Evolutionary conservation across 352 stramenopile genomes (phyloP).

Genomic region (Phytophthora agathidicida): DNA sequence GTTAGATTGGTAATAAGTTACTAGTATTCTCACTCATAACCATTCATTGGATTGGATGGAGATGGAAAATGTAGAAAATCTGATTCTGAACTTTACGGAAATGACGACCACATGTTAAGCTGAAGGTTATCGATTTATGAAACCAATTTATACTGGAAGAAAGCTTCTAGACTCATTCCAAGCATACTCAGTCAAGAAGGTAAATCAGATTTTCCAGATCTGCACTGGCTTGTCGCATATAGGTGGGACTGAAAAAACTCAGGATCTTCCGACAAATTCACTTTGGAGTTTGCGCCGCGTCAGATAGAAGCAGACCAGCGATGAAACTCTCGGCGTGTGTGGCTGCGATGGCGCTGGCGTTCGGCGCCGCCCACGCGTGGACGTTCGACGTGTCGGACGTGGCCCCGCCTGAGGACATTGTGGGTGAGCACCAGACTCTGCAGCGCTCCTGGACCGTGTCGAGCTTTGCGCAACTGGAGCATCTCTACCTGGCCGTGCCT

Average conservation of each 20-base stretch:
- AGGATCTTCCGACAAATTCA: constrained; percentile 15
- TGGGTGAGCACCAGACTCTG: constrained; percentile 47
- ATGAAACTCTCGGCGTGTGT: constrained; percentile 38
- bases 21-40: too few species aligned
- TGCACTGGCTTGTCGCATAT: constrained; percentile 20
- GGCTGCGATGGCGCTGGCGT: constrained; percentile 25
- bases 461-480: constrained; percentile 46
- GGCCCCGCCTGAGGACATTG: constrained; percentile 27
- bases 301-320: background rate
- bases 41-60: too few species aligned
- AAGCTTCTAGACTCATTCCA: too few species aligned
- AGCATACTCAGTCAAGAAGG: background rate
- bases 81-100: too few species aligned
- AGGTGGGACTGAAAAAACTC: constrained; percentile 23
- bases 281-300: constrained; percentile 25
- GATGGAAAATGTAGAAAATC: too few species aligned
- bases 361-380: constrained; percentile 27
- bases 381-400: constrained; percentile 44
- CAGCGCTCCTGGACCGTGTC: constrained; percentile 50
- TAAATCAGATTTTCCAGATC: background rate
- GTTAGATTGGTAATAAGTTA: too few species aligned
- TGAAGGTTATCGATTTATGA: background rate
- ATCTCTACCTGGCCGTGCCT: constrained; percentile 56
- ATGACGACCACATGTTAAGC: too few species aligned
- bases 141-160: too few species aligned